Base-by-base conservation (phyloP, 2,329 filamentous ascomycete species). In the Diplocarpon mali region DNA sequence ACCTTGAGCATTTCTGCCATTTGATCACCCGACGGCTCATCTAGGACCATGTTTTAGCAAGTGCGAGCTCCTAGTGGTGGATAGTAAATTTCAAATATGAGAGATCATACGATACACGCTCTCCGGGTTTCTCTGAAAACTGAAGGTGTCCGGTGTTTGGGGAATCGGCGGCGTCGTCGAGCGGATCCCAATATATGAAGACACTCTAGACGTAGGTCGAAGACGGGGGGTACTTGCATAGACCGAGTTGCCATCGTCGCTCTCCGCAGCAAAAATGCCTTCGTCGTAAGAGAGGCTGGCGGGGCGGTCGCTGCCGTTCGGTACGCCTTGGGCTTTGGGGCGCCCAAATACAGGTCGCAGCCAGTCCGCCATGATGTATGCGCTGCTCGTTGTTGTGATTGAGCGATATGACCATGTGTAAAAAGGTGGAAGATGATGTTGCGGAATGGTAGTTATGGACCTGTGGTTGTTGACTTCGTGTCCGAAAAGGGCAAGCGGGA, bases 1-100 rank as follows among this genome's bases (percentile, higher is more conserved):
- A 60, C 57, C 40, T 60, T 56, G 5, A 62, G 42, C 16, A 56
- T 58, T 35, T 62, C 59, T 0, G 52, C 57, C 50, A 61, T 57
- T 35, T 60, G 58, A 40, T 59, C 53, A 9, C 42, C 35, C 1
- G 57, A 59, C n/a, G 60, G 60, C 28, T 54, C 58, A 38, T 60
- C 41, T 43, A 14, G 10, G 13, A 30, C 24, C 10, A 15, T 10
- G 9, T 9, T 7, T 43, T 16, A 43, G 41, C 34, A 43, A 42
- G 11, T 14, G 30, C 30, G 30, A 4, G 4, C 30, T 32, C 11
- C 10, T 12, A 32, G n/a, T 12, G 11, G 30, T 12, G 30, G 30
- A 12, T 12, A 32, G 10, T 32, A 12, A 32, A 32, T 32, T 32
- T 5, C 10, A 5, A 9, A 5, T 12, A 10, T 12, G 30, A 9